phyloP scores from a whole-genome alignment of 2,329 filamentous ascomycete species.

The Fusarium continuum region DNA sequence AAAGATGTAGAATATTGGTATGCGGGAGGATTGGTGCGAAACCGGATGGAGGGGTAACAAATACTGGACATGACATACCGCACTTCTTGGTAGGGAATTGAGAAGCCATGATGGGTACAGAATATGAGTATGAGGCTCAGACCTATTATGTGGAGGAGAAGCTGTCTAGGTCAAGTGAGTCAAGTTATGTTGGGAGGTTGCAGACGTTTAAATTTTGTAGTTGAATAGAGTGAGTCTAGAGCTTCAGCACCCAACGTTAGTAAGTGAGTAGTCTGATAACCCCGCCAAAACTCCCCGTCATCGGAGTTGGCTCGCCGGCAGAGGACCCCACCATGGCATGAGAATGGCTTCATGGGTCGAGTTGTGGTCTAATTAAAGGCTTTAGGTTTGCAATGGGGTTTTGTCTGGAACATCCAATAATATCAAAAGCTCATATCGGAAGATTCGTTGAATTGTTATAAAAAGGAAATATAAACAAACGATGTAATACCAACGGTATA shows the following conservation, averaged over 20 bases:
- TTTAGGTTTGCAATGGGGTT: conserved; percentile 12
- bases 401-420: conserved; percentile 1
- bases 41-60: conserved; percentile 18
- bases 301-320: conserved; percentile 42
- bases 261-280: conserved; percentile 23
- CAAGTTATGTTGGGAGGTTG: neutral
- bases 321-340: conserved; percentile 25
- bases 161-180: neutral
- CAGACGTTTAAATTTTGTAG: conserved; percentile 32
- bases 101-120: conserved; percentile 43
- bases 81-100: conserved; percentile 67
- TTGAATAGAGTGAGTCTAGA: conserved; percentile 34
- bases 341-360: conserved; percentile 22
- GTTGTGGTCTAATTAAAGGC: conserved; percentile 23
- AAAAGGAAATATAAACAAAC: neutral
- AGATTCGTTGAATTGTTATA: neutral
- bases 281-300: conserved; percentile 48
- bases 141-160: neutral
- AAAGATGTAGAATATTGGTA: neutral
- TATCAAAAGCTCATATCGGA: conserved; percentile 13
- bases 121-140: neutral
- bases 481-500: neutral
- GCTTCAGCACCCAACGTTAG: neutral
- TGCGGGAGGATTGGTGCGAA: conserved; percentile 2
- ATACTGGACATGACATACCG: conserved; percentile 53